Evolutionary conservation across 495 filamentous ascomycete species (phyloP), one percentile per base, ranked within the genome.

Genomic region (Cercophora samala): DNA sequence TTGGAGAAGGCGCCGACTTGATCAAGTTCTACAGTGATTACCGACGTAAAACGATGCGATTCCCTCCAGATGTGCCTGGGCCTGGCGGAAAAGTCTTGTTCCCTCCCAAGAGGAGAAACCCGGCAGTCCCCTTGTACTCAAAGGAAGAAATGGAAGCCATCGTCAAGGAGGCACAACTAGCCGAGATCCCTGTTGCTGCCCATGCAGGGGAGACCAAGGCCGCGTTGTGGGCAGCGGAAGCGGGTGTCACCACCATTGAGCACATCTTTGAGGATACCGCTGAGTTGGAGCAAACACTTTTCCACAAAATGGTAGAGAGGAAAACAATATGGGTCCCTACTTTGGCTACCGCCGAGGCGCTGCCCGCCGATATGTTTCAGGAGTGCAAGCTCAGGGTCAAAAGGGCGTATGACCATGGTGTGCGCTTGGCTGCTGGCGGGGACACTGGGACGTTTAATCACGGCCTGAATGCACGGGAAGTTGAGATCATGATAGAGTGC

Each of bases 11-110:
- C 5, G 84, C 83, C 0, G 83, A 86, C 66, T 26, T 86, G 17
- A 73, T 86, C 63, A 86, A 86, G 66, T 80, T 85, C 68, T 85
- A 84, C 63, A 82, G 79, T 13, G 83, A 86, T 65, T 86, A 84
- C 67, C 72, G 81, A 0, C 79, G 82, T 65, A 76, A 82, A 46
- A 67, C 71, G 15, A 73, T 86, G 69, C 74, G 83, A 0, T 86
- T 76, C 62, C 83, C 84, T 15, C 66, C 69, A 2, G 66, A 58
- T 62, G 66, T 23, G 51, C 71, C 17, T 51, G 69, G 32, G 65
- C 73, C 53, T 51, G 75, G 63, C 64, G 73, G 32, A 63, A 64
- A 0, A 25, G 58, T 70, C 63, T 72, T 32, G 60, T 73, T 70
- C 65, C 79, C 65, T 52, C 72, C 67, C 25, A 67, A 51, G 22